Percentiles rank a stretch among this genome's conserved stretches.
Evolutionary conservation across 345 rosid genomes (phyloP).

Genomic region (Geranium brycei): DNA sequence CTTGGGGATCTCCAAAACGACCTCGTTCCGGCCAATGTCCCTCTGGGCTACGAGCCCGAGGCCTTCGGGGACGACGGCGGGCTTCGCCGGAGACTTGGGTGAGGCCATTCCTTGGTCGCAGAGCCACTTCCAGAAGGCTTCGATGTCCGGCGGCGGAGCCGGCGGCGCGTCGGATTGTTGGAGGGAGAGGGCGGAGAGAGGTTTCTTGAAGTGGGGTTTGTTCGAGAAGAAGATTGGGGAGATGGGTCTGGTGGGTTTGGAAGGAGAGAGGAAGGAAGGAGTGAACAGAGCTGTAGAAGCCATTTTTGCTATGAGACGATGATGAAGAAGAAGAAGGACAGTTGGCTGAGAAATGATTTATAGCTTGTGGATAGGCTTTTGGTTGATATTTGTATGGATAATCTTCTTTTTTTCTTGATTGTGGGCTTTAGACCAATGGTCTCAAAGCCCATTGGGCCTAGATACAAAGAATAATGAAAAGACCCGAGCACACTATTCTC

Average conservation of each 20-base stretch:
- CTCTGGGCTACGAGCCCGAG: constrained; percentile 68
- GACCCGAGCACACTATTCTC: too few species aligned
- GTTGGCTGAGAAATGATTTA: too few species aligned
- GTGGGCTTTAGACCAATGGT: too few species aligned
- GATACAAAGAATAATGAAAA: too few species aligned
- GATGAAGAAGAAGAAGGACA: too few species aligned
- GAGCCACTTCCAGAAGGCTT: constrained; percentile 87
- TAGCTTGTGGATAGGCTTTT: too few species aligned
- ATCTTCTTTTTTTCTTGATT: too few species aligned
- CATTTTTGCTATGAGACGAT: constrained; percentile 8
- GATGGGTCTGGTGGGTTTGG: constrained; percentile 10
- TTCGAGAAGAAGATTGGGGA: constrained; percentile 3
- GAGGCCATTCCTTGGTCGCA: constrained; percentile 46
- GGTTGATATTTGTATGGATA: too few species aligned
- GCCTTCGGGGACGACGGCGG: constrained; percentile 53
- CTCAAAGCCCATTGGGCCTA: too few species aligned
- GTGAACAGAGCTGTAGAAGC: constrained; percentile 13
- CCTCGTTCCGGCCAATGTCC: constrained; percentile 64
- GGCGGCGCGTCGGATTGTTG: constrained; percentile 13
- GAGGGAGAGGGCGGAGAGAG: constrained; percentile 15
- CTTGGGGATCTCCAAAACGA: constrained; percentile 75
- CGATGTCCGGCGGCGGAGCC: constrained; percentile 18
- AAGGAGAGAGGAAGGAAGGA: constrained; percentile 10
- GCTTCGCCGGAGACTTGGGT: constrained; percentile 42
- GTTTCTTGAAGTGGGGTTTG: constrained; percentile 13